Percentiles rank a stretch among this genome's conserved stretches.
Conservation (phyloP, 129 eudicot species). For the Scalesia atractyloides region DNA sequence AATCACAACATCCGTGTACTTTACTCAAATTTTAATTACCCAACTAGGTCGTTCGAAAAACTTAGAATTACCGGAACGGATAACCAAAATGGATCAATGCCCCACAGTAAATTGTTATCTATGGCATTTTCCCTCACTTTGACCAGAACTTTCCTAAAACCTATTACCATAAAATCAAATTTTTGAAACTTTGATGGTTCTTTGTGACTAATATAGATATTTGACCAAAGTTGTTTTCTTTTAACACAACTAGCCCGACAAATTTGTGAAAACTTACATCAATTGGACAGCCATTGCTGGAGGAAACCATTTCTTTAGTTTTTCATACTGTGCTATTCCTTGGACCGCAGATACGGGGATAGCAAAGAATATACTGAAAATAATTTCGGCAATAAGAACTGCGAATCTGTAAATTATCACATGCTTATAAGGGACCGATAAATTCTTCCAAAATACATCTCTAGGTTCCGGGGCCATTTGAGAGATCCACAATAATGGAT, state of each 20-base stretch:
- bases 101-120: neutral
- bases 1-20: too few species aligned
- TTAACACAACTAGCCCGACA: neutral
- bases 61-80: neutral
- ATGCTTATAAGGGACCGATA: conserved; percentile 60
- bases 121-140: too few species aligned
- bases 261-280: conserved; percentile 53
- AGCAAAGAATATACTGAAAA: conserved; percentile 76
- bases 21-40: neutral
- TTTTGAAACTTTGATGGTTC: neutral
- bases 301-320: conserved; percentile 85
- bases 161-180: neutral
- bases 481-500: conserved; percentile 89
- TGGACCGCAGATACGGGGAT: conserved; percentile 90
- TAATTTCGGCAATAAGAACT: conserved; percentile 51
- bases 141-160: too few species aligned
- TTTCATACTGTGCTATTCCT: conserved; percentile 85
- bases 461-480: conserved; percentile 96
- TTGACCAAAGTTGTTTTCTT: neutral
- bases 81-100: neutral
- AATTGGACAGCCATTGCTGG: conserved; percentile 89
- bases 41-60: neutral
- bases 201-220: neutral
- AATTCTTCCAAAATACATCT: conserved; percentile 81
- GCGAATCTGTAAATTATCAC: conserved; percentile 59